Conservation (phyloP, 306 rosid genomes). For the Abrus precatorius region DNA sequence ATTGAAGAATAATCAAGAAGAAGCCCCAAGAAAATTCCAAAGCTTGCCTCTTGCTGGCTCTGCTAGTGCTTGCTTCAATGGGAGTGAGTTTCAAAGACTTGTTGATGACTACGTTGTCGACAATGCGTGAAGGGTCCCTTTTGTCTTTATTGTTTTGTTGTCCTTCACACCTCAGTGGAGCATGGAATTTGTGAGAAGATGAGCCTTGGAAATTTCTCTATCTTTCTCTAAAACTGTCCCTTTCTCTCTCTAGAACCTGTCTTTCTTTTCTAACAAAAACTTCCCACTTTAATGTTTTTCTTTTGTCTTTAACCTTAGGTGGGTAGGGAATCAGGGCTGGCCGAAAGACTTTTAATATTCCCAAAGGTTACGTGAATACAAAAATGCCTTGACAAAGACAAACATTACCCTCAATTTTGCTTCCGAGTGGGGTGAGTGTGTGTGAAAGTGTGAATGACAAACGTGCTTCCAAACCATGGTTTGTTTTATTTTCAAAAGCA, state of each 20-base stretch:
- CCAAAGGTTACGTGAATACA: constrained; percentile 59
- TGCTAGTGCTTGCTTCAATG: constrained; percentile 33
- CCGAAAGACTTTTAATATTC: constrained; percentile 56
- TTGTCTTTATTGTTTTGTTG: constrained; percentile 78
- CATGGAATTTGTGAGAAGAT: constrained; percentile 61
- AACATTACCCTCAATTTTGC: constrained; percentile 57
- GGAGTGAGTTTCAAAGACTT: constrained; percentile 53
- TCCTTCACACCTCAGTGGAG: constrained; percentile 67
- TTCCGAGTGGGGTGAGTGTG: constrained; percentile 59
- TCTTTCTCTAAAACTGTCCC: constrained; percentile 5
- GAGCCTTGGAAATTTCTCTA: constrained; percentile 37
- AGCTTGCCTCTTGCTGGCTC: constrained; percentile 47
- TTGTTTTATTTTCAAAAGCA: constrained; percentile 57
- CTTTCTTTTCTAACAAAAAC: constrained; percentile 6
- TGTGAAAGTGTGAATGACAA: constrained; percentile 53
- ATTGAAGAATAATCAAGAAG: constrained; percentile 55
- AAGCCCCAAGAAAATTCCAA: constrained; percentile 56
- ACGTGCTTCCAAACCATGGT: constrained; percentile 52
- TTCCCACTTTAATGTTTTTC: constrained; percentile 7
- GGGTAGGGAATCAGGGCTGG: constrained; percentile 73
- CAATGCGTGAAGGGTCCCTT: constrained; percentile 69
- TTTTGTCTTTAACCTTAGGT: constrained; percentile 60
- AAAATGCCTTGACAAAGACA: constrained; percentile 76
- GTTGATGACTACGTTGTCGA: constrained; percentile 72
- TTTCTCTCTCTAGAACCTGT: constrained; percentile 35